A percentile compares a stretch with the other conserved stretches of the same genome.
These are phyloP conservation scores for Microascus cirrosus DNA, from an alignment of 2,329 filamentous ascomycete species.

Conservation along the genomic window DNA sequence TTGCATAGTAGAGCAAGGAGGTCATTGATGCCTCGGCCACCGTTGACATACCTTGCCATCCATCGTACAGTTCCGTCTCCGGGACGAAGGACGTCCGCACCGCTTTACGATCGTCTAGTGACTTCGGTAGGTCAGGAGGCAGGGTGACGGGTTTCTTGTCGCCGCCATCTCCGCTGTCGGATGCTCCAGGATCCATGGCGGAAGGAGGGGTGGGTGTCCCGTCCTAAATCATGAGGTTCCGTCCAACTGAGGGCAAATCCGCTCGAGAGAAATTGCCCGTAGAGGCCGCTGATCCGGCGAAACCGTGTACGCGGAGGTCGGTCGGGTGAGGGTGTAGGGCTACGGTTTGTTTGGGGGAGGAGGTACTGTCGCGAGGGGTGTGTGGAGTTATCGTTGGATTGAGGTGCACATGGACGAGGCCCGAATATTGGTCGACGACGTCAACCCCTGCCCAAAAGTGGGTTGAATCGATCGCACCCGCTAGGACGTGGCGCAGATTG, in stretches of 20 bases:
- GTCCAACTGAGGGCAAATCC: background rate
- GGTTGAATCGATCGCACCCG: background rate
- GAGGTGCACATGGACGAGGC: background rate
- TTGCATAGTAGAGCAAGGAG: too few species aligned
- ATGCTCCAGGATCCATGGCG: constrained; percentile 49
- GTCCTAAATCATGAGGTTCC: constrained; percentile 1
- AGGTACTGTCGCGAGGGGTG: background rate
- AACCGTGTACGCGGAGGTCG: background rate
- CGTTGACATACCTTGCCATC: constrained; percentile 69
- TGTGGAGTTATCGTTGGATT: background rate
- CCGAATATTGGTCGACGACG: background rate
- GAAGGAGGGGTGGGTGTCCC: constrained; percentile 22
- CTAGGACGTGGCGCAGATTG: too few species aligned
- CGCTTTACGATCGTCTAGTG: constrained; percentile 74
- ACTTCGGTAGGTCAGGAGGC: constrained; percentile 79
- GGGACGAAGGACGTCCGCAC: constrained; percentile 54
- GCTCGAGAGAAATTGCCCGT: background rate
- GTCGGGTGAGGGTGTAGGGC: background rate
- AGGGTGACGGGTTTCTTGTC: constrained; percentile 39
- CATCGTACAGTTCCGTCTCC: constrained; percentile 97
- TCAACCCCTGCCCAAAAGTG: background rate
- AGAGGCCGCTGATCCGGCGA: background rate
- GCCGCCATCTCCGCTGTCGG: constrained; percentile 26
- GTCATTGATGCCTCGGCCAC: background rate
- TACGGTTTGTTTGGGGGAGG: background rate